These are phyloP conservation scores for Ustilago xerochloae DNA, from an alignment of 1,284 basidiomycete species.

Conservation along the genomic window DNA sequence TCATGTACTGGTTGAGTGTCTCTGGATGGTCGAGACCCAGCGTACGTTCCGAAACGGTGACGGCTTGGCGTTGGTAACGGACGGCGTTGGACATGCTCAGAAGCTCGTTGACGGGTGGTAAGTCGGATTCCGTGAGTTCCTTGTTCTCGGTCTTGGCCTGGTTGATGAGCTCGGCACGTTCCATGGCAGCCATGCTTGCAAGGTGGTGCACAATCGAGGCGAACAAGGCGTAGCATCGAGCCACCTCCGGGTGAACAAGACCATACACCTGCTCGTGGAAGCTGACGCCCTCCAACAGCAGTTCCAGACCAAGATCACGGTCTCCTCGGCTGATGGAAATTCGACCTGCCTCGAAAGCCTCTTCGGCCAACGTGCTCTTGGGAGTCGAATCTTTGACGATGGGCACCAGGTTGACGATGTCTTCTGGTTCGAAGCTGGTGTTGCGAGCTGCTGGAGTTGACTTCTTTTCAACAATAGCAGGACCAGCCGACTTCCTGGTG, in stretches of 20 bases:
- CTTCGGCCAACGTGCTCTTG: conserved; percentile 71
- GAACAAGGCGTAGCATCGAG: conserved; percentile 72
- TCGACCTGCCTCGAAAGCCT: conserved; percentile 72
- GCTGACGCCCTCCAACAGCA: conserved; percentile 73
- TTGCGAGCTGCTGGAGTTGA: conserved; percentile 53
- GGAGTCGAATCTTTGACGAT: conserved; percentile 72
- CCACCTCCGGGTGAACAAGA: conserved; percentile 73
- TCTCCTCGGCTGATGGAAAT: conserved; percentile 71
- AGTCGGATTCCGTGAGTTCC: conserved; percentile 47
- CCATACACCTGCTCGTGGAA: conserved; percentile 74
- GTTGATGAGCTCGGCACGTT: conserved; percentile 48
- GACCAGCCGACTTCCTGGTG: conserved; percentile 37
- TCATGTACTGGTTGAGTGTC: conserved; percentile 73
- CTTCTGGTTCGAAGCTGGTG: conserved; percentile 71
- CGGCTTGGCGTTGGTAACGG: conserved; percentile 72
- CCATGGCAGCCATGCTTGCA: conserved; percentile 43
- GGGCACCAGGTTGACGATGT: conserved; percentile 72
- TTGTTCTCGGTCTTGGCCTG: conserved; percentile 52
- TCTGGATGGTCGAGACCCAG: conserved; percentile 73
- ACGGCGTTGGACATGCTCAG: conserved; percentile 70
- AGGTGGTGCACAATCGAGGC: conserved; percentile 70
- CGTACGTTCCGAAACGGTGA: conserved; percentile 73
- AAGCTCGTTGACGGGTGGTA: conserved; percentile 60
- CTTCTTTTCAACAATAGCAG: conserved; percentile 18
- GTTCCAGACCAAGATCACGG: conserved; percentile 71